phyloP scores from a whole-genome alignment of 2,329 filamentous ascomycete genomes.

The Corynespora cassiicola region DNA sequence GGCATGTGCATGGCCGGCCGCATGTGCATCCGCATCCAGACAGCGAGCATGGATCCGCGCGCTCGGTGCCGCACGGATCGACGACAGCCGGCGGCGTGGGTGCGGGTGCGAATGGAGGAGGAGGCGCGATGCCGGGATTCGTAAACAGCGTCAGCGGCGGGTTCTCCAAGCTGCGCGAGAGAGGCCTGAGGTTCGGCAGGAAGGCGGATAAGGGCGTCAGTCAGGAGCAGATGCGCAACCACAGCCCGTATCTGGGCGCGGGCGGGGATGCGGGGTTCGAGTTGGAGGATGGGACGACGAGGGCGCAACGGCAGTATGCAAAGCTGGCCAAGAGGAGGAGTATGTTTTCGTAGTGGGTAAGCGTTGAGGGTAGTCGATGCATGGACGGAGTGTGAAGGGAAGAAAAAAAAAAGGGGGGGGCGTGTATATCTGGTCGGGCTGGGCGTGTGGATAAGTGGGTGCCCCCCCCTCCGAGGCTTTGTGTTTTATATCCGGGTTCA shows the following conservation, averaged over 20 bases:
- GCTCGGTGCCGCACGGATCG: slow-evolving; percentile 2
- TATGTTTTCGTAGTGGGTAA: slow-evolving; percentile 29
- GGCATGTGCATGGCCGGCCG: slow-evolving; percentile 21
- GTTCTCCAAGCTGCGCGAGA: slow-evolving; percentile 8
- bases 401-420: too few species aligned
- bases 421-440: not conserved
- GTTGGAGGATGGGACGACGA: slow-evolving; percentile 42
- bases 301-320: slow-evolving; percentile 39
- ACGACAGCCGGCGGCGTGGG: slow-evolving; percentile 2
- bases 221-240: slow-evolving; percentile 20
- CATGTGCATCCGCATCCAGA: slow-evolving; percentile 12
- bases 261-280: slow-evolving; percentile 22
- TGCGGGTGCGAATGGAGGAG: slow-evolving; percentile 7
- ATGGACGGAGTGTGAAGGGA: too few species aligned
- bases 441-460: too few species aligned
- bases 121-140: not conserved
- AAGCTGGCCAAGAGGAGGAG: slow-evolving; percentile 46
- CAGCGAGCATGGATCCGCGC: slow-evolving; percentile 5
- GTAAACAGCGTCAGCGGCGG: slow-evolving; percentile 3
- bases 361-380: not conserved
- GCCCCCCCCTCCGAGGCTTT: too few species aligned
- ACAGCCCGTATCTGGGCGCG: not conserved
- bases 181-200: slow-evolving; percentile 18
- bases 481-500: too few species aligned
- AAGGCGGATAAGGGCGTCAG: slow-evolving; percentile 20